These are phyloP conservation scores for Salvia hispanica DNA, from an alignment of 257 asterid genomes.

Conservation along the genomic window DNA sequence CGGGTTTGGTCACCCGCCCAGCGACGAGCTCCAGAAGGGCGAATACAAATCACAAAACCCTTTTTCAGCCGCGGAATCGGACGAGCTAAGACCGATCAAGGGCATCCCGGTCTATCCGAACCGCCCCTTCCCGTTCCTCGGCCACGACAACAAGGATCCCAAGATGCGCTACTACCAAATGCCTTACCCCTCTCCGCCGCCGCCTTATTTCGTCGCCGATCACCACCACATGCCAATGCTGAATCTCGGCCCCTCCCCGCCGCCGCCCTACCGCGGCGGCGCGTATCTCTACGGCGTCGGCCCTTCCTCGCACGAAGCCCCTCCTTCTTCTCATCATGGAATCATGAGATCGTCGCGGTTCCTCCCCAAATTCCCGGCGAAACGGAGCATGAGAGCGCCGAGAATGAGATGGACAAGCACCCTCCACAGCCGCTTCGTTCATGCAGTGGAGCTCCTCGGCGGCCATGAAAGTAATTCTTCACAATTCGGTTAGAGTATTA, in stretches of 20 bases:
- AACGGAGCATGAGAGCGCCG: constrained; percentile 88
- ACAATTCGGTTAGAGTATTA: no score
- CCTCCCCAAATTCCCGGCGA: constrained; percentile 59
- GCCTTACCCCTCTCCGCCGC: constrained; percentile 30
- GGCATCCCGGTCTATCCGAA: constrained; percentile 72
- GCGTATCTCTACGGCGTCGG: constrained; percentile 42
- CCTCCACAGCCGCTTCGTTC: constrained; percentile 89
- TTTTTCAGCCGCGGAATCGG: constrained; percentile 47
- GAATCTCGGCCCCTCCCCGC: constrained; percentile 42
- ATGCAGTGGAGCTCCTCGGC: constrained; percentile 96
- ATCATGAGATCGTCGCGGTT: constrained; percentile 81
- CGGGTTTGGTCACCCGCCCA: constrained; percentile 43
- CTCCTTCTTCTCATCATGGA: constrained; percentile 45
- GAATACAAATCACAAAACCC: constrained; percentile 55
- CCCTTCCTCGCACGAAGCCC: constrained; percentile 33
- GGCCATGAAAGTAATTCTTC: constrained; percentile 83
- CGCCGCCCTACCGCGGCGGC: constrained; percentile 26
- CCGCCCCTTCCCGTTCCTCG: constrained; percentile 62
- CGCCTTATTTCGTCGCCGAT: constrained; percentile 39
- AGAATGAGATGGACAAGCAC: constrained; percentile 96
- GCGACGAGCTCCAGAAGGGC: constrained; percentile 30
- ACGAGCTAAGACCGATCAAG: constrained; percentile 68
- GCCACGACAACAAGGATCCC: constrained; percentile 46
- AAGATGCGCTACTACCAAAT: constrained; percentile 52
- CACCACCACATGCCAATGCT: constrained; percentile 51